phyloP scores from a whole-genome alignment of 202 grass and related monocot genomes.

The Musa balbisiana region DNA sequence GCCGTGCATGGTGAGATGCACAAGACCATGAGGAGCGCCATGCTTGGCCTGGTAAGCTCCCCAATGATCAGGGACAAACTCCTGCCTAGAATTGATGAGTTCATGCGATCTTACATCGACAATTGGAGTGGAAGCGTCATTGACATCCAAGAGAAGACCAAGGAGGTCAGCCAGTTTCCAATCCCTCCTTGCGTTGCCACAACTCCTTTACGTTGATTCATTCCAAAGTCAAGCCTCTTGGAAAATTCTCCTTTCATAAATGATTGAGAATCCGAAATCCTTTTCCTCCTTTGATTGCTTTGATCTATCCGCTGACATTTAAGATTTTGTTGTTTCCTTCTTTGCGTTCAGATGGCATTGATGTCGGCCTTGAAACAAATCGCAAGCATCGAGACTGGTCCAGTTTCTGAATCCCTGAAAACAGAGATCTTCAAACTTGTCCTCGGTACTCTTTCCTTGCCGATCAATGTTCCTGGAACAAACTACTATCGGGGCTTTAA shows the following conservation, averaged over 20 bases:
- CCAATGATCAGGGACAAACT: constrained; percentile 37
- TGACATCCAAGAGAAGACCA: constrained; percentile 42
- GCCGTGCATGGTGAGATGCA: constrained; percentile 24
- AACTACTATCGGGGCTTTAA: constrained; percentile 29
- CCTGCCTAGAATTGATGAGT: constrained; percentile 32
- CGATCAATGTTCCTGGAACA: constrained; percentile 31
- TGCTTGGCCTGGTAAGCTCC: constrained; percentile 26
- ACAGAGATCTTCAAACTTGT: constrained; percentile 32
- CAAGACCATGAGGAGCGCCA: constrained; percentile 31
- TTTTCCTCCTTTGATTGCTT: too few species aligned
- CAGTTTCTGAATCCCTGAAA: constrained; percentile 32
- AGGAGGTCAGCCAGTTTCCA: constrained; percentile 25
- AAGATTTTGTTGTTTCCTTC: too few species aligned
- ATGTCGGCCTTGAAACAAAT: constrained; percentile 41
- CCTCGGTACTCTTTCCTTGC: constrained; percentile 32
- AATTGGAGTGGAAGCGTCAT: constrained; percentile 22
- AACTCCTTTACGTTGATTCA: too few species aligned
- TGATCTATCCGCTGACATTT: too few species aligned
- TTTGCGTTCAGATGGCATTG: constrained; percentile 31
- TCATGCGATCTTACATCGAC: constrained; percentile 31
- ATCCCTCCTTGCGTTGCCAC: not conserved
- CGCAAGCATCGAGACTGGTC: constrained; percentile 29
- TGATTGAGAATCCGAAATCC: too few species aligned
- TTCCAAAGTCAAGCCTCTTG: too few species aligned
- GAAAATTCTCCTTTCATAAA: too few species aligned